Evolutionary conservation across 108 stramenopile species (phyloP), one percentile per base, ranked within the genome.

Genomic region (Thalassiosira profunda): DNA sequence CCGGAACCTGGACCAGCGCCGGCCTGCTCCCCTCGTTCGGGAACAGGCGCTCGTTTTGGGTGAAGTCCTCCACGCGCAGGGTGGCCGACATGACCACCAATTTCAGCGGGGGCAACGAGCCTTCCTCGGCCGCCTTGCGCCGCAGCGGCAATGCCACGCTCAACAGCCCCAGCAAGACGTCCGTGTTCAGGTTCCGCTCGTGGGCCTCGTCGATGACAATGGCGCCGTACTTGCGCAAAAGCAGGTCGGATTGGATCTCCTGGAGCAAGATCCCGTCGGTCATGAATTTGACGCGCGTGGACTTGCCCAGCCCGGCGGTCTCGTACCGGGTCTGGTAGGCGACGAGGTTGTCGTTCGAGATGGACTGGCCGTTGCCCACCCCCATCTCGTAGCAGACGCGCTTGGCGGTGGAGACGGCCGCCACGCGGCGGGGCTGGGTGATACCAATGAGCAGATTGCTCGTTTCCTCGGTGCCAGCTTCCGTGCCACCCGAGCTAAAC

Each of bases 61-160:
- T 87, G 65, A 98, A 98, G 68, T 99, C 99, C 66, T 91, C 81
- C 1, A 98, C 97, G 34, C 99, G 82, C 11, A 99, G 81, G 6
- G 99, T 99, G 1, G 99, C 99, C 31, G 96, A 97, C 99, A 99
- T 99, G 36, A 99, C 85, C 6, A 98, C 81, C 35, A 99, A 76
- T 66, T 97, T 96, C 51, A 99, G 71, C 5, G 98, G 97, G n/a
- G 85, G 81, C 24, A 92, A 41, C 0, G 82, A 66, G 25, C 77
- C 78, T 72, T 96, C 90, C 42, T 74, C 66, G 18, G 88, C 81
- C 24, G 92, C 86, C 44, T 86, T 73, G 51, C 85, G 66, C 12
- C 98, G 81, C 17, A 98, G 75, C 7, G 96, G 93, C 17, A 98
- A 47, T 24, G 95, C 80, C 14, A 88, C 76, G 42, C 91, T 89